A percentile compares a stretch with the other conserved stretches of the same genome.
phyloP scores from a whole-genome alignment of 345 rosid species.

The Moricandia arvensis region DNA sequence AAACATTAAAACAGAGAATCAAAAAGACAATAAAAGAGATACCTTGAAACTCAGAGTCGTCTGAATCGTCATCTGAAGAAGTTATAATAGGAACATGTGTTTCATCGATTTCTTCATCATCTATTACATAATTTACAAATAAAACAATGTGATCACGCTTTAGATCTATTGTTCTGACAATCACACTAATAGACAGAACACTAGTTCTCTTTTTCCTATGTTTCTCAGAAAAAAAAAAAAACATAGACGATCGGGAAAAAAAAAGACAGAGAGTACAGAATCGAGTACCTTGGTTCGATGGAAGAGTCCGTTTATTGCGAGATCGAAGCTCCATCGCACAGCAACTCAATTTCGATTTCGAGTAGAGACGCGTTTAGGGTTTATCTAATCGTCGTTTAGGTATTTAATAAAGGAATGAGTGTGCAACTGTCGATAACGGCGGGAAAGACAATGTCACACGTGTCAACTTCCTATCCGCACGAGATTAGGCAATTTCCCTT shows the following conservation, averaged over 20 bases:
- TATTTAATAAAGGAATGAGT: background rate
- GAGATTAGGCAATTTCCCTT: background rate
- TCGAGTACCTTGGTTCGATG: background rate
- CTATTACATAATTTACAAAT: background rate
- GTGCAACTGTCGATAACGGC: background rate
- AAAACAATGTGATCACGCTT: background rate
- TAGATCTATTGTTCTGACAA: background rate
- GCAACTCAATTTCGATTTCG: background rate
- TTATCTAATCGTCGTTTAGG: conserved; percentile 12
- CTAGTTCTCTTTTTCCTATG: background rate
- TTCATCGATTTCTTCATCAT: conserved; percentile 10
- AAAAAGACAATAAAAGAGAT: background rate
- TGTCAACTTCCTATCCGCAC: background rate
- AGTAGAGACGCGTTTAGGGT: background rate
- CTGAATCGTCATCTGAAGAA: conserved; percentile 19
- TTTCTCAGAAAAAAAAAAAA: background rate
- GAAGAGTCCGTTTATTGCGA: background rate
- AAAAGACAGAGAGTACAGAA: background rate
- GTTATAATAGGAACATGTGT: background rate
- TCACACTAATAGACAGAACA: too few species aligned
- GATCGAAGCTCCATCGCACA: background rate
- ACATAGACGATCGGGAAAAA: background rate
- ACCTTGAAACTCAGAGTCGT: conserved; percentile 22
- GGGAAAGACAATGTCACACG: background rate
- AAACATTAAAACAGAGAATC: too few species aligned